Percentiles rank a stretch among this genome's conserved stretches.
Evolutionary conservation across 495 filamentous ascomycete species (phyloP).

Genomic region (Cryomyces minteri): DNA sequence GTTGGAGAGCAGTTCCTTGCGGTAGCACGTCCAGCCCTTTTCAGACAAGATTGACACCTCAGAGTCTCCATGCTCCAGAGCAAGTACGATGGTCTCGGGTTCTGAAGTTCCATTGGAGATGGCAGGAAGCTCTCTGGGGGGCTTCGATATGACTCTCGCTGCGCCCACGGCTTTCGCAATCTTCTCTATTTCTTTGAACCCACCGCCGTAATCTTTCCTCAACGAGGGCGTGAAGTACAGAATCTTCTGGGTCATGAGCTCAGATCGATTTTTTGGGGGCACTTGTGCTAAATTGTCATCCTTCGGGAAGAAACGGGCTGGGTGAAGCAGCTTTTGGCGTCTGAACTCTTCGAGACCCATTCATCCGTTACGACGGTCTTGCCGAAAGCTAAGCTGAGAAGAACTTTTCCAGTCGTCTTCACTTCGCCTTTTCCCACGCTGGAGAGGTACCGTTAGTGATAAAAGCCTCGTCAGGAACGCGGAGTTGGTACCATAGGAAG

Average conservation of each 20-base stretch:
- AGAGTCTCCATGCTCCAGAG: conserved; percentile 3
- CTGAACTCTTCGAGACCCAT: conserved; percentile 18
- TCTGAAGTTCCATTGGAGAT: background rate
- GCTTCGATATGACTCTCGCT: background rate
- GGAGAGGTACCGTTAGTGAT: background rate
- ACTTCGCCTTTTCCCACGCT: conserved; percentile 19
- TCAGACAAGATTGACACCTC: conserved; percentile 2
- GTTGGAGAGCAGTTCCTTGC: conserved; percentile 7
- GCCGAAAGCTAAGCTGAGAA: conserved; percentile 17
- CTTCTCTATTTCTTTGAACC: conserved; percentile 17
- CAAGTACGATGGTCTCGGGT: conserved; percentile 3
- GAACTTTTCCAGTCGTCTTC: conserved; percentile 22
- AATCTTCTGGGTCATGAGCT: conserved; percentile 12
- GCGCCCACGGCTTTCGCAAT: conserved; percentile 16
- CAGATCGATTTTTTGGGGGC: conserved; percentile 1
- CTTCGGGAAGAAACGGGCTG: background rate
- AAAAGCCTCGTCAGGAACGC: background rate
- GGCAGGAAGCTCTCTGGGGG: conserved; percentile 3
- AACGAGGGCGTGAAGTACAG: conserved; percentile 20
- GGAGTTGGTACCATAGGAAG: conserved; percentile 15
- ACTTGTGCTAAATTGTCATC: conserved; percentile 1
- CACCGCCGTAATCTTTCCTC: conserved; percentile 14
- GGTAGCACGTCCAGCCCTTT: conserved; percentile 3
- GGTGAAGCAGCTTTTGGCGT: conserved; percentile 11
- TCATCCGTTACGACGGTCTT: conserved; percentile 21